phyloP scores from a whole-genome alignment of 106 monocot species.

The Apostasia shenzhenica region DNA sequence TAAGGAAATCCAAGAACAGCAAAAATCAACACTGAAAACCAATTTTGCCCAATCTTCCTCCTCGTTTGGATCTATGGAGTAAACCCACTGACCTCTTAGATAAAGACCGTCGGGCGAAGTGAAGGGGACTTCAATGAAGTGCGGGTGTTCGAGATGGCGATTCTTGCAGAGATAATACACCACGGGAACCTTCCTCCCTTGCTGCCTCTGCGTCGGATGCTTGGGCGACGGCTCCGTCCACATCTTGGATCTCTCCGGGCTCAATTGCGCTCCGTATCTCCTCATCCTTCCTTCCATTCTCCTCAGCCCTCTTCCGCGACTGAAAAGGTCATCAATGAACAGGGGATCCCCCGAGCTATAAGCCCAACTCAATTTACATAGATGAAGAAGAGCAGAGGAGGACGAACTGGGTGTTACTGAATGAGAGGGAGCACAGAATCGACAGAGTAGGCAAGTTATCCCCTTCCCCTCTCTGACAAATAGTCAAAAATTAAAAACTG shows the following conservation, averaged over 20 bases:
- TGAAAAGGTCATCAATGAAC: not conserved
- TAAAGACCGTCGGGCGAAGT: slow-evolving; percentile 51
- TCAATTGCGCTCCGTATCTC: slow-evolving; percentile 13
- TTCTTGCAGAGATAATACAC: slow-evolving; percentile 57
- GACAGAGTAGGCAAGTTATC: not conserved
- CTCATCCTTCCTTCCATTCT: slow-evolving; percentile 28
- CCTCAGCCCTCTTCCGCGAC: not conserved
- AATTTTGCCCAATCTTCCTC: no score
- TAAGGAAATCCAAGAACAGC: not conserved
- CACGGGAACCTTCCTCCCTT: slow-evolving; percentile 37
- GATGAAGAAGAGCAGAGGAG: not conserved
- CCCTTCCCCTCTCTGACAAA: not conserved
- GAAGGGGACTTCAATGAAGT: slow-evolving; percentile 62
- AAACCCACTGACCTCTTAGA: slow-evolving; percentile 48
- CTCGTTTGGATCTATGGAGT: no score
- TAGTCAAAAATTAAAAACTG: not conserved
- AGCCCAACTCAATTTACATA: slow-evolving; percentile 1
- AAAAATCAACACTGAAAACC: no score
- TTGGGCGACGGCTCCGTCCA: slow-evolving; percentile 11
- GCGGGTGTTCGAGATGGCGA: slow-evolving; percentile 64
- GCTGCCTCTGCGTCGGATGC: slow-evolving; percentile 9
- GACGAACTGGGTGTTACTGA: not conserved
- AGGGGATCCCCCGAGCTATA: not conserved
- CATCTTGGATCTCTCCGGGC: slow-evolving; percentile 39
- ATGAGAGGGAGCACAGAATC: not conserved